These are phyloP conservation scores for Rhodotorula sp. DNA, from an alignment of 1,284 basidiomycete species.

Conservation along the genomic window DNA sequence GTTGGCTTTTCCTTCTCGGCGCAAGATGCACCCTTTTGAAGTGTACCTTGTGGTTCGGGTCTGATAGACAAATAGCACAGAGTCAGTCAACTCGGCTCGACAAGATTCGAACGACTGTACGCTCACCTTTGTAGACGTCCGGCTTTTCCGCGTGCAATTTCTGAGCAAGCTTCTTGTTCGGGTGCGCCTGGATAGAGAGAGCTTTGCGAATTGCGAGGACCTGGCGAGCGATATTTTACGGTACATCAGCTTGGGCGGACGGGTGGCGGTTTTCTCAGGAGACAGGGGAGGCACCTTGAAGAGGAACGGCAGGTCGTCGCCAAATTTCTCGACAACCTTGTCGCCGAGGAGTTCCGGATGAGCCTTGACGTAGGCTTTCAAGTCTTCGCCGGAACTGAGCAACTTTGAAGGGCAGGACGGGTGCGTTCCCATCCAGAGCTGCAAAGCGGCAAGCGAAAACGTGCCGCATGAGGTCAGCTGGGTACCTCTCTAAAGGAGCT, in stretches of 20 bases:
- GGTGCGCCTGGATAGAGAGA: slow-evolving; percentile 94
- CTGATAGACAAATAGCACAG: slow-evolving; percentile 52
- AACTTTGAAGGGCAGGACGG: slow-evolving; percentile 77
- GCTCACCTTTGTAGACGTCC: slow-evolving; percentile 81
- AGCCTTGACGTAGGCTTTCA: slow-evolving; percentile 63
- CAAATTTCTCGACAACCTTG: slow-evolving; percentile 62
- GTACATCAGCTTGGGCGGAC: not conserved
- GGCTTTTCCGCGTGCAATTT: slow-evolving; percentile 70
- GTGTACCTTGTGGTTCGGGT: slow-evolving; percentile 79
- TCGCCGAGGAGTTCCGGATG: slow-evolving; percentile 66
- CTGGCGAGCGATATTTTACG: not conserved
- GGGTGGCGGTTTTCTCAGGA: too few species aligned
- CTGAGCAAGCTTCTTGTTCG: slow-evolving; percentile 84
- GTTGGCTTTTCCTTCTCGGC: not conserved
- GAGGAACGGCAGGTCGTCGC: slow-evolving; percentile 77
- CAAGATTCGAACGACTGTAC: not conserved
- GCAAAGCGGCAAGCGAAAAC: slow-evolving; percentile 1
- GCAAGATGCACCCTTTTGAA: too few species aligned
- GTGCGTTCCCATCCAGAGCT: slow-evolving; percentile 99
- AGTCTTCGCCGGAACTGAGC: slow-evolving; percentile 52
- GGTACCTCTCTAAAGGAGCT: not conserved
- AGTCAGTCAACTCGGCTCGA: not conserved
- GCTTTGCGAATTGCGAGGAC: slow-evolving; percentile 85
- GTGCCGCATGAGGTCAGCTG: not conserved
- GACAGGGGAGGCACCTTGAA: slow-evolving; percentile 69